A percentile compares a stretch with the other conserved stretches of the same genome.
These are phyloP conservation scores for Liriodendron chinense DNA, from an alignment of 164 flowering plant genomes.

Conservation along the genomic window DNA sequence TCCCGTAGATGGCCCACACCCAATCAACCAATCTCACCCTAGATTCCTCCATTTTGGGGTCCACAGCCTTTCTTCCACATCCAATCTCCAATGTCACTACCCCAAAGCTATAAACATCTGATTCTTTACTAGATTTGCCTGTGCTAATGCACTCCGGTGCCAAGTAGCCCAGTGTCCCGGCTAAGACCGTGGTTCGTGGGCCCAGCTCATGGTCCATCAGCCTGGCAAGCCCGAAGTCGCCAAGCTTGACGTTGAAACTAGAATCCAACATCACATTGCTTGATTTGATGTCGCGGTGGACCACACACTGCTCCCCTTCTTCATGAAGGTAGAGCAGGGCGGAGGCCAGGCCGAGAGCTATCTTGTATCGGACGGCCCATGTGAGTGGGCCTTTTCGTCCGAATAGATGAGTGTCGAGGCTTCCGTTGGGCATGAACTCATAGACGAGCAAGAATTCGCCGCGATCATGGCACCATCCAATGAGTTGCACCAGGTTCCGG, in stretches of 20 bases:
- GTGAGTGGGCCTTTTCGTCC: slow-evolving; percentile 8
- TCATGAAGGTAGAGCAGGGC: slow-evolving; percentile 41
- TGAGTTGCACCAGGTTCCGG: slow-evolving; percentile 38
- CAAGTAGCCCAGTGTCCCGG: slow-evolving; percentile 54
- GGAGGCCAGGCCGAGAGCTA: slow-evolving; percentile 10
- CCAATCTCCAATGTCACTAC: slow-evolving; percentile 47
- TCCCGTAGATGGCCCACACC: slow-evolving; percentile 44
- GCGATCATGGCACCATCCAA: slow-evolving; percentile 53
- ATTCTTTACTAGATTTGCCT: slow-evolving; percentile 47
- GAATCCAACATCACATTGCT: slow-evolving; percentile 50
- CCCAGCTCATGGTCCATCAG: slow-evolving; percentile 13
- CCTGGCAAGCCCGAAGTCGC: slow-evolving; percentile 17
- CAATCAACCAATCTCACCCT: slow-evolving; percentile 28
- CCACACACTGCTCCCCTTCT: slow-evolving; percentile 49
- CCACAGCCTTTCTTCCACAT: slow-evolving; percentile 34
- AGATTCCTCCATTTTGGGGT: slow-evolving; percentile 12
- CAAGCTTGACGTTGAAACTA: slow-evolving; percentile 13
- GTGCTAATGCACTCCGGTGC: slow-evolving; percentile 42
- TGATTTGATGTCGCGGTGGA: slow-evolving; percentile 51
- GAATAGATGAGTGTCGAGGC: slow-evolving; percentile 47
- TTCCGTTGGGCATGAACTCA: slow-evolving; percentile 49
- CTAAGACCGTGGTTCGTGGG: slow-evolving; percentile 28
- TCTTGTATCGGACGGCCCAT: slow-evolving; percentile 4
- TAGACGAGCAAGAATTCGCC: slow-evolving; percentile 44
- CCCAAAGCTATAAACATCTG: slow-evolving; percentile 58